Base-by-base conservation (phyloP, 352 stramenopile species). In the Phytophthora cryptogea region DNA sequence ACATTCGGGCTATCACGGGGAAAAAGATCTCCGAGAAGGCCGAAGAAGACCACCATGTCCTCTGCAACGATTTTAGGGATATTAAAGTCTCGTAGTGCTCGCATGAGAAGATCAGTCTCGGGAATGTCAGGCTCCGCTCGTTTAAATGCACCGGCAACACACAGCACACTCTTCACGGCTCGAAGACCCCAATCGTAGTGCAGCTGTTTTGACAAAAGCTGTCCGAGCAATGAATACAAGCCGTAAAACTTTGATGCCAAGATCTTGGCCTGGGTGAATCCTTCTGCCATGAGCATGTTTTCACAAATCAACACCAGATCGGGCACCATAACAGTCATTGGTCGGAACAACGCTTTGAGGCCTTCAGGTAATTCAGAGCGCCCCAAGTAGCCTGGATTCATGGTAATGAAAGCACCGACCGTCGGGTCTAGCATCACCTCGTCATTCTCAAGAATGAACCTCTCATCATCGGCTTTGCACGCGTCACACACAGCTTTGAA, bases 241-340 rank as follows among this genome's bases (percentile, higher is more conserved):
- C 91, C 92, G 48, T 98, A 98, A 58, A 99, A 98, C 68, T 99
- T 99, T 32, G 88, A 97, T 8, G 95, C 94, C 4, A 98, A 76
- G 20, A 96, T 89, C 70, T 98, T 98, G 30, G 91, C 91, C 31
- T 97, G 83, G 23, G 94, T 96, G 58, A 98, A 99, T 7, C 95
- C 95, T 78, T 98, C 91, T 4, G 93, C 93, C 92, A 98, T 98
- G 33, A 99, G 76, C 91, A 98, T 98, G 70, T 98, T 98, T 70
- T 99, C 95, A 68, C 92, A 98, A 62, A 99, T 99, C 16, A 98
- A 69, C 51, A 98, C 91, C 1, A 98, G 70, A 69, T 99, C 94
- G 9, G 95, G 95, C 30, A 98, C 94, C 92, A 98, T 98, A 40
- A 98, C 92, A 11, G 95, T 98, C 86, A 98, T 98, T 11, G 95